Evolutionary conservation across 371 early-diverging fungal species (phyloP), one percentile per base, ranked within the genome.

Genomic region (Mucor mucedo): DNA sequence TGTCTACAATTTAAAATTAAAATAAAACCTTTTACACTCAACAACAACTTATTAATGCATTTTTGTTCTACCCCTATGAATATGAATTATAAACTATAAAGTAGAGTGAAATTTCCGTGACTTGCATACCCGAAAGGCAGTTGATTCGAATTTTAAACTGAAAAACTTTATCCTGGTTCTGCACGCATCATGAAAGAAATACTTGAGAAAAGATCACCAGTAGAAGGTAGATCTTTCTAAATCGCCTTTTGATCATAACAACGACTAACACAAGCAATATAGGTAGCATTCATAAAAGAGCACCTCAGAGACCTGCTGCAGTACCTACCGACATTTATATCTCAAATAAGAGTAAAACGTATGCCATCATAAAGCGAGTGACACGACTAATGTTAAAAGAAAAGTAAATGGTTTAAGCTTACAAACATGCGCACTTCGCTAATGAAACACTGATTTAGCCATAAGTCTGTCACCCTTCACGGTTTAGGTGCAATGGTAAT

Each of bases 401-500:
- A 69, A 73, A 69, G 76, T 82, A 73, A n/a, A 21, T 32, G 14
- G 21, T 21, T 21, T 21, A 21, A 0, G 8, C 9, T 9, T 30
- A 21, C 11, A n/a, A 14, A n/a, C 28, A 2, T 44, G 16, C 30
- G 29, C n/a, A 16, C 5, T 14, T 44, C 5, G 14, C 44, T 4
- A 30, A 56, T 32, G 9, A 28, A 10, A 21, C 5, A 14, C 33
- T 35, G 30, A 29, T 29, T 49, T 61, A 87, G 82, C 39, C 66
- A 70, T 52, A 69, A 70, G 6, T 61, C 58, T 30, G 72, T 89
- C 3, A 85, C 84, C 2, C 70, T 92, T 45, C 91, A 91, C 60
- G 91, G 89, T 8, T 75, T 92, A 53, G 91, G 92, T n/a, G 90
- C 89, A 2, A 84, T 87, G 57, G 73, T 92, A 8, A 59, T 65